Evolutionary conservation across 441 rosid genomes (phyloP), one percentile per base, ranked within the genome.

Genomic region (Hura crepitans): DNA sequence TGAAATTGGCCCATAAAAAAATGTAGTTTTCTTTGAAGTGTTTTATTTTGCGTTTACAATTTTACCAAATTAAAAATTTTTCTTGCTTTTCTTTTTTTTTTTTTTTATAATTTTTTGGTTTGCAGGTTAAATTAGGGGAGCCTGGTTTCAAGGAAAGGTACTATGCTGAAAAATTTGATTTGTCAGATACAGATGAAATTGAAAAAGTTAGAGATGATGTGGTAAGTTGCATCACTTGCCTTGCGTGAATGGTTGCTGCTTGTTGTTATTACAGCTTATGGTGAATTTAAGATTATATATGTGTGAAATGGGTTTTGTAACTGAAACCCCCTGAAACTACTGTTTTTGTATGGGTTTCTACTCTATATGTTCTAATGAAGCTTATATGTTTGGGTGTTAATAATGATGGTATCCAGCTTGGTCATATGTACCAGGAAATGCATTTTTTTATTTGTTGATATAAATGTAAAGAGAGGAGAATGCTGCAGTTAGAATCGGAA

Each of bases 61-160:
- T 73, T 37, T 37, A 31, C 47, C 13, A 17, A 27, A 28, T 39
- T 68, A 35, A 71, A 65, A 46, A 49, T 70, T 60, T 4, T 53
- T 56, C n/a, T n/a, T n/a, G 11, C 23, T 30, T 58, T 65, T 50
- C 31, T 61, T 35, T 35, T 35, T 35, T 35, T 0, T 35, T 35
- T 4, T 35, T 2, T 4, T 35, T 8, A 35, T 35, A 5, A 35
- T 35, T 58, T 67, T 50, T 39, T 61, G 30, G 55, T 63, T 69
- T 13, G 71, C 80, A 95, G 98, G 85, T 95, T 75, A 95, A 84
- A 81, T 77, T 95, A 59, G 98, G 99, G 65, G 96, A 95, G 79
- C 93, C 98, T 47, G 99, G 97, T 72, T 92, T 89, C 81, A 92
- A 89, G 77, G 93, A 89, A 66, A 87, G 98, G 78, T 95, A 95